Conservation (phyloP, 2,329 filamentous ascomycete species). For the Byssothecium circinans region DNA sequence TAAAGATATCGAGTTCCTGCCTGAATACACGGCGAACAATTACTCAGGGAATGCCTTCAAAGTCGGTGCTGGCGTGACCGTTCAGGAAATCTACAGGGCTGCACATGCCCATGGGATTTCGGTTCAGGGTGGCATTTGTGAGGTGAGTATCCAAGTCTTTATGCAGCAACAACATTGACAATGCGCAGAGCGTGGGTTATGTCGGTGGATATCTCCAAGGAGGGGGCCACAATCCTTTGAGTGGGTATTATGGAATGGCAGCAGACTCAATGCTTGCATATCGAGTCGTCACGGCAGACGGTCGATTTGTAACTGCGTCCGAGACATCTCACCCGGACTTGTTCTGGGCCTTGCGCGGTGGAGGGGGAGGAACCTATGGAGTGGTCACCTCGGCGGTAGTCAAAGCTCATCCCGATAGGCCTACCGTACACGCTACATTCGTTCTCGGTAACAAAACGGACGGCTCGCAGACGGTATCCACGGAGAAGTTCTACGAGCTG, state of each 20-base stretch:
- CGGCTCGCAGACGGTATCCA: too few species aligned
- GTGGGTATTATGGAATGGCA: conserved; percentile 45
- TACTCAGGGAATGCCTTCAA: conserved; percentile 30
- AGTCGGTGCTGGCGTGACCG: conserved; percentile 28
- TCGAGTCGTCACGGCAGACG: conserved; percentile 30
- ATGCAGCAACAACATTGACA: conserved; percentile 24
- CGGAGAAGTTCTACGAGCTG: too few species aligned
- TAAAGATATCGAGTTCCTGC: conserved; percentile 30
- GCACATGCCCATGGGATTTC: too few species aligned
- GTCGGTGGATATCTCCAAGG: conserved; percentile 45
- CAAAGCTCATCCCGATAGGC: conserved; percentile 26
- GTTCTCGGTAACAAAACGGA: conserved; percentile 30
- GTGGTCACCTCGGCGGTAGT: conserved; percentile 32
- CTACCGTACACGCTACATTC: conserved; percentile 31
- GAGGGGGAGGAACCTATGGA: conserved; percentile 36
- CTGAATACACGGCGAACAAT: conserved; percentile 15
- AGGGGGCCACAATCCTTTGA: conserved; percentile 55
- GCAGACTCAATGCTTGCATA: conserved; percentile 30
- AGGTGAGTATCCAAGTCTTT: too few species aligned
- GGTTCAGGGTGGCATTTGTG: too few species aligned
- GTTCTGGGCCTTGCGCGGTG: conserved; percentile 35
- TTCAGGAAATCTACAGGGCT: conserved; percentile 22
- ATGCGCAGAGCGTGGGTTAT: conserved; percentile 48
- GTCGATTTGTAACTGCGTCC: conserved; percentile 26
- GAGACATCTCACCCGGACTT: conserved; percentile 26